Conservation (phyloP, 345 rosid species). For the Salix dunnii region DNA sequence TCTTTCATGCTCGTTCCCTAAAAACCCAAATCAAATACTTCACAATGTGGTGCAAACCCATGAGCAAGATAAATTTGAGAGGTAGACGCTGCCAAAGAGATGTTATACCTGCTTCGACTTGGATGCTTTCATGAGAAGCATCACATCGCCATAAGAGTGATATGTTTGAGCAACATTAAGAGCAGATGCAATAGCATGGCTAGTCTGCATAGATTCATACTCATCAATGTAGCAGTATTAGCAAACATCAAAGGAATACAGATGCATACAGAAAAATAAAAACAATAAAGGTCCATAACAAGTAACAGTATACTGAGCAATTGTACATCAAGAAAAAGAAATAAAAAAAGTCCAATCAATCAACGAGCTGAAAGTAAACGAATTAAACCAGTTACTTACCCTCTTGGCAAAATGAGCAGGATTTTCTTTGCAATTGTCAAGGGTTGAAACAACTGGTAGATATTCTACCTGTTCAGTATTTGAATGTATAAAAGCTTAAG, state of each 20-base stretch:
- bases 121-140: slow-evolving; percentile 72
- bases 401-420: slow-evolving; percentile 66
- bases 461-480: slow-evolving; percentile 66
- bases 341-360: not conserved
- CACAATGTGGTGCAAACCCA: not conserved
- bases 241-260: slow-evolving; percentile 7
- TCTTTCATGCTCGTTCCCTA: not conserved
- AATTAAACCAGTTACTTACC: slow-evolving; percentile 45
- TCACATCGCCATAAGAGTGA: slow-evolving; percentile 85
- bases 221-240: slow-evolving; percentile 16
- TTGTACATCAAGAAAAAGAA: not conserved
- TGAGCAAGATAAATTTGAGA: slow-evolving; percentile 9
- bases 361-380: not conserved
- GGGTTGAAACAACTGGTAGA: slow-evolving; percentile 75
- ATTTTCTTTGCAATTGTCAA: slow-evolving; percentile 57
- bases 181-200: slow-evolving; percentile 66
- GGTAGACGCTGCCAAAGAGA: not conserved
- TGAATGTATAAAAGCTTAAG: not conserved
- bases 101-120: slow-evolving; percentile 51
- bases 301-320: not conserved
- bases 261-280: not conserved
- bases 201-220: slow-evolving; percentile 50
- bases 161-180: slow-evolving; percentile 79
- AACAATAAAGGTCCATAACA: not conserved
- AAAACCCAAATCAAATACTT: not conserved